phyloP scores from a whole-genome alignment of 169 alveolate genomes.

The Toxoplasma gondii region DNA sequence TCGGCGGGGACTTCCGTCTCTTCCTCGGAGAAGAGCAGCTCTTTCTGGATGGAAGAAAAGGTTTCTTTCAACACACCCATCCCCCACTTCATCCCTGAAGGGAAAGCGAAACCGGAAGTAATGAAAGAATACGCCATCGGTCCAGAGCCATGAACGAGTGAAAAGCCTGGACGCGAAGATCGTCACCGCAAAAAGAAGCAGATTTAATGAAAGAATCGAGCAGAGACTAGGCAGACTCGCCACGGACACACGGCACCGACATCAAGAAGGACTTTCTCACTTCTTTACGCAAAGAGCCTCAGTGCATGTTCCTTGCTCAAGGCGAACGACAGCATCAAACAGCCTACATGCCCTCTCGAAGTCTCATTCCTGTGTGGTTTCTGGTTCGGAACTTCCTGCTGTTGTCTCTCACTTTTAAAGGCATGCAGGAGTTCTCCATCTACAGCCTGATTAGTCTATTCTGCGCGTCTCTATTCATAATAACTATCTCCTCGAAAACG shows the following conservation, averaged over 20 bases:
- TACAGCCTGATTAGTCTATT: not conserved
- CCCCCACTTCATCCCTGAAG: slow-evolving; percentile 37
- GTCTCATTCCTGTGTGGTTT: too few relatives aligned
- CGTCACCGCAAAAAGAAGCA: too few relatives aligned
- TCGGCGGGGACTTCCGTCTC: not conserved
- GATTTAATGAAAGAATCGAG: not conserved
- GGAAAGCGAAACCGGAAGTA: not conserved
- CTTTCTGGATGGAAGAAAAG: not conserved
- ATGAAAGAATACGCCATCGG: too few relatives aligned
- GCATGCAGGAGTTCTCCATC: not conserved
- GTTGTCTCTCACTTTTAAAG: not conserved
- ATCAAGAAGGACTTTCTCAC: too few relatives aligned
- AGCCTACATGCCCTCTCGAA: too few relatives aligned
- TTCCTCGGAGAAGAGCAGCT: not conserved
- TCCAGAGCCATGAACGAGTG: too few relatives aligned
- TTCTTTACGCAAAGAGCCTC: too few relatives aligned
- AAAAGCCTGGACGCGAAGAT: too few relatives aligned
- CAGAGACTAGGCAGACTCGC: not conserved
- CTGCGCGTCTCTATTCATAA: not conserved
- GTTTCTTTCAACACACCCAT: slow-evolving; percentile 17
- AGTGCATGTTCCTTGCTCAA: too few relatives aligned
- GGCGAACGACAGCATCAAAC: too few relatives aligned
- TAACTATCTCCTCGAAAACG: not conserved
- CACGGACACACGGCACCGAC: not conserved
- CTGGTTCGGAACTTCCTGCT: not conserved